Conservation (phyloP, 768 basidiomycete species). For the Nevesoporus exiguus region DNA sequence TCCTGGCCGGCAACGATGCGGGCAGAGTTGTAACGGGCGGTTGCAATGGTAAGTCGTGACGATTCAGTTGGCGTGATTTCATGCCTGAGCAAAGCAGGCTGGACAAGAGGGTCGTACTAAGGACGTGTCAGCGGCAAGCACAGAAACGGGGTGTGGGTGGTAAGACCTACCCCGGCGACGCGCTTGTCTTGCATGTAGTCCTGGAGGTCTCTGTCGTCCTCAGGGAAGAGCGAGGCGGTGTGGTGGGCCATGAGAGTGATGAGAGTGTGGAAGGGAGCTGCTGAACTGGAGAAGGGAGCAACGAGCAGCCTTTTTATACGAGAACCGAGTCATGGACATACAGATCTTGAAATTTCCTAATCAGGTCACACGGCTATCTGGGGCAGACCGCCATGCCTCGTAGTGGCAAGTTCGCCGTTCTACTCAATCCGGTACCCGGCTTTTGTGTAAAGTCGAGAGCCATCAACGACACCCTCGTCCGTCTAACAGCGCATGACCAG, state of each 20-base stretch:
- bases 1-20: conserved; percentile 81
- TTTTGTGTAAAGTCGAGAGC: conserved; percentile 67
- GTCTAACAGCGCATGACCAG: conserved; percentile 9
- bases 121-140: conserved; percentile 12
- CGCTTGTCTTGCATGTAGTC: conserved; percentile 79
- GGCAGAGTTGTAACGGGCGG: conserved; percentile 75
- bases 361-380: conserved; percentile 9
- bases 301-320: conserved; percentile 29
- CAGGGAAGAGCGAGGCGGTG: conserved; percentile 60
- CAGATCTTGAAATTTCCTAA: conserved; percentile 9
- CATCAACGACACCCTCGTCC: conserved; percentile 36
- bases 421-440: conserved; percentile 58
- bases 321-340: background rate
- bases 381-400: conserved; percentile 20
- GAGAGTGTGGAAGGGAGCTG: background rate
- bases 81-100: conserved; percentile 85
- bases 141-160: background rate
- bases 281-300: background rate
- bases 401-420: conserved; percentile 23
- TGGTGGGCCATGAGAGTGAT: conserved; percentile 23
- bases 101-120: conserved; percentile 94
- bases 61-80: conserved; percentile 68
- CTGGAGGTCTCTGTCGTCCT: conserved; percentile 59
- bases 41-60: conserved; percentile 73
- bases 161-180: conserved; percentile 63